phyloP scores from a whole-genome alignment of 306 rosid genomes.

The Trifolium repens region DNA sequence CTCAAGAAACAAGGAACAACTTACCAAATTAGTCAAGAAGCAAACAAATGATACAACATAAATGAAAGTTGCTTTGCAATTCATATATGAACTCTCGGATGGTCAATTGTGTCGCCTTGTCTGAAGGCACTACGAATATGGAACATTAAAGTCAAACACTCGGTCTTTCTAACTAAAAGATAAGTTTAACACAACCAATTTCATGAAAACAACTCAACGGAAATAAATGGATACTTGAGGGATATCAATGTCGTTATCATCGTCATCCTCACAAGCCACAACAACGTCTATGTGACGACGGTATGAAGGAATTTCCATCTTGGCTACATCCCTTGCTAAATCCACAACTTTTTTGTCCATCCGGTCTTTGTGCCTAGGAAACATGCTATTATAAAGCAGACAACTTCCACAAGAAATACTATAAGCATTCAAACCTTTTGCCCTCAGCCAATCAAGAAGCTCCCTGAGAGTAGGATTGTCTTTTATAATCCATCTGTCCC shows the following conservation, averaged over 20 bases:
- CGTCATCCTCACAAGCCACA: conserved; percentile 96
- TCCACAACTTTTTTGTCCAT: conserved; percentile 87
- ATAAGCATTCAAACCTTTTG: conserved; percentile 79
- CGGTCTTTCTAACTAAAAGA: conserved; percentile 44
- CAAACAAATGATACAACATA: conserved; percentile 30
- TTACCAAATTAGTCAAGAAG: background rate
- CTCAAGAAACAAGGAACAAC: conserved; percentile 11
- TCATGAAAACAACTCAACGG: conserved; percentile 59
- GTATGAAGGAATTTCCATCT: conserved; percentile 73
- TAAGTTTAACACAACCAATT: conserved; percentile 33
- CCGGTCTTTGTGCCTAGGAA: conserved; percentile 83
- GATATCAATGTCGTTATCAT: conserved; percentile 86
- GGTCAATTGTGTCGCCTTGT: conserved; percentile 29
- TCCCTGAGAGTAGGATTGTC: conserved; percentile 89
- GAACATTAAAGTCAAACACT: conserved; percentile 35
- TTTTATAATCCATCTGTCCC: conserved; percentile 93
- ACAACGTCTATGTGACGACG: conserved; percentile 85
- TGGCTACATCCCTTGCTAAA: conserved; percentile 87
- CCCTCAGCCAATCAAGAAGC: conserved; percentile 84
- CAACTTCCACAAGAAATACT: conserved; percentile 95
- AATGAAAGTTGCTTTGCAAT: conserved; percentile 34
- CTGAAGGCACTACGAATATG: conserved; percentile 35
- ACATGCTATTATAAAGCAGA: conserved; percentile 89
- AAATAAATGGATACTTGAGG: conserved; percentile 87
- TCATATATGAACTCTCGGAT: conserved; percentile 35